Evolutionary conservation across 352 stramenopile genomes (phyloP).

Genomic region (Phytophthora lateralis): DNA sequence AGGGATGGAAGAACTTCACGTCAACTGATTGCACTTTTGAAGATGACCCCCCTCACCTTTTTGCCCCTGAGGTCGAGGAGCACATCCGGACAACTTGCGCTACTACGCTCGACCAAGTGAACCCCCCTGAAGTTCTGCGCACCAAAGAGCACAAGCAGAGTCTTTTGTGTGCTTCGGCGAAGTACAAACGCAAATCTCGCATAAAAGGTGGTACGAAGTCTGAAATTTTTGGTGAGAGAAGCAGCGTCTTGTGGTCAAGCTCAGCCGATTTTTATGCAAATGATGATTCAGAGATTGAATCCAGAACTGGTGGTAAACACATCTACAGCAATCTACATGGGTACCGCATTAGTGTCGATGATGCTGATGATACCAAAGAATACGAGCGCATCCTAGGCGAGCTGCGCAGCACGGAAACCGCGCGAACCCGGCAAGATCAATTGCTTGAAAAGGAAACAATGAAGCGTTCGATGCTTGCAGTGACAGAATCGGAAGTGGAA

Average conservation of each 20-base stretch:
- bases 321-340: conserved; percentile 87
- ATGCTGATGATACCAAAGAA: conserved; percentile 61
- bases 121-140: conserved; percentile 38
- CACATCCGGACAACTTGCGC: conserved; percentile 24
- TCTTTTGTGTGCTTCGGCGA: conserved; percentile 39
- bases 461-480: conserved; percentile 27
- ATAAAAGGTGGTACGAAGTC: neutral
- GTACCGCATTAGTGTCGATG: conserved; percentile 70
- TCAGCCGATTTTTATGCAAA: neutral
- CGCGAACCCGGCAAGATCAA: conserved; percentile 34
- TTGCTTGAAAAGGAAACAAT: conserved; percentile 36
- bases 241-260: neutral
- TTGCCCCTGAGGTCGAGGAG: conserved; percentile 16
- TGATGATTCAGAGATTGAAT: conserved; percentile 18
- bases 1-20: conserved; percentile 1
- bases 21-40: conserved; percentile 1
- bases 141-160: conserved; percentile 43
- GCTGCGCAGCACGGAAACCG: conserved; percentile 56
- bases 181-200: conserved; percentile 22
- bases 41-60: conserved; percentile 13
- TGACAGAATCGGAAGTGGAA: conserved; percentile 34
- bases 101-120: conserved; percentile 32
- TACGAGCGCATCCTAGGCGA: conserved; percentile 81
- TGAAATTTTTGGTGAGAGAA: neutral
- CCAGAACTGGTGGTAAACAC: conserved; percentile 22